These are phyloP conservation scores for Lunularia cruciata DNA, from an alignment of 225 moss, liverwort and hornwort genomes.

Conservation along the genomic window DNA sequence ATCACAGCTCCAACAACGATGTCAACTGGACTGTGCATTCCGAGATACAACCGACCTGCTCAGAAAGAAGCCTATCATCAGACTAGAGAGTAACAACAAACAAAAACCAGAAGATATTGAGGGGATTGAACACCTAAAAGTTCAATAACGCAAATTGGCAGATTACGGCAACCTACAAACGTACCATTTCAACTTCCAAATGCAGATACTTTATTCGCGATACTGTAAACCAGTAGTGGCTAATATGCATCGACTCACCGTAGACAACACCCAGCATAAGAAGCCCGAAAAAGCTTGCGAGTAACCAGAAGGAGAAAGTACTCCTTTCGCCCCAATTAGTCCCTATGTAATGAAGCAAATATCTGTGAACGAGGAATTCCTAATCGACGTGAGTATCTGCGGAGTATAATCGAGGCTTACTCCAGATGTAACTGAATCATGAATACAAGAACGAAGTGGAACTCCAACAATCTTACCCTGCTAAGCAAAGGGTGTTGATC, in stretches of 20 bases:
- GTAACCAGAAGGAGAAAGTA: constrained; percentile 29
- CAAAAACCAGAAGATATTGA: not conserved
- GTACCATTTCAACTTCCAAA: too few species aligned
- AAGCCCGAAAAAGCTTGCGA: constrained; percentile 35
- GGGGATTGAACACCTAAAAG: too few species aligned
- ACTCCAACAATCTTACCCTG: constrained; percentile 23
- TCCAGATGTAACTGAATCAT: not conserved
- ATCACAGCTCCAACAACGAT: constrained; percentile 60
- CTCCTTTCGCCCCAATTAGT: constrained; percentile 43
- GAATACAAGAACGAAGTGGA: not conserved
- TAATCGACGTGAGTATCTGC: not conserved
- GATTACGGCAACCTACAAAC: too few species aligned
- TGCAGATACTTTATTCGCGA: too few species aligned
- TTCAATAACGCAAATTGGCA: too few species aligned
- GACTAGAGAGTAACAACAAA: not conserved
- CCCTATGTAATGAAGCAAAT: constrained; percentile 56
- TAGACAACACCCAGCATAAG: constrained; percentile 58
- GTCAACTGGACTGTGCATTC: constrained; percentile 93
- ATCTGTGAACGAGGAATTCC: constrained; percentile 35
- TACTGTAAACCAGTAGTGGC: too few species aligned
- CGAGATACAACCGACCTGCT: constrained; percentile 79
- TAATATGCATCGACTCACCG: constrained; percentile 54
- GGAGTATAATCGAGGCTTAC: too few species aligned
- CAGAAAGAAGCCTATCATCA: not conserved
- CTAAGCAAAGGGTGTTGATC: constrained; percentile 72